Evolutionary conservation across 306 rosid species (phyloP).

Genomic region (Carpinus viminea): DNA sequence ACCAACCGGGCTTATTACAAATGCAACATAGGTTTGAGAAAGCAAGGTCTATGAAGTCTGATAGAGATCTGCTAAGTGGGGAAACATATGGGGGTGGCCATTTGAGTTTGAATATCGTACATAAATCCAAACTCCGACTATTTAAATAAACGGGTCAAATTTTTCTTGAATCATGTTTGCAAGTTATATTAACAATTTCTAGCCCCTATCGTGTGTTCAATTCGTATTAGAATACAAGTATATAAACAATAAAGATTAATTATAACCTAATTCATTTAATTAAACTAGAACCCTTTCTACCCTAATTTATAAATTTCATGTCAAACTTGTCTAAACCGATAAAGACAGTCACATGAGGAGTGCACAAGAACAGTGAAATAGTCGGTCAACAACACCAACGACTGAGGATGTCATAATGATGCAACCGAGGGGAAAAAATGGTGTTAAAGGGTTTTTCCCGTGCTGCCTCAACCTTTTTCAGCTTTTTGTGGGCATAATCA

Average conservation of each 20-base stretch:
- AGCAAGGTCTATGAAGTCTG: not conserved
- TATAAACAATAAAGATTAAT: no score
- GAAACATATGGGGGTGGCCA: not conserved
- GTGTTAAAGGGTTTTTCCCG: not conserved
- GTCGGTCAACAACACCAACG: conserved; percentile 8
- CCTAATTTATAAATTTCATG: no score
- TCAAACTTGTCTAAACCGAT: no score
- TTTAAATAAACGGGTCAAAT: no score
- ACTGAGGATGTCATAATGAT: not conserved
- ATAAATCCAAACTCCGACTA: no score
- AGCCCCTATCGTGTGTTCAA: no score
- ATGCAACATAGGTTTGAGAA: not conserved
- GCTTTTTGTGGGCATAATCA: conserved; percentile 23
- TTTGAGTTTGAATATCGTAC: no score
- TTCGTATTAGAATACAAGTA: no score
- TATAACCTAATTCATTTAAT: no score
- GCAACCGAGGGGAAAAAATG: not conserved
- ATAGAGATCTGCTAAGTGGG: not conserved
- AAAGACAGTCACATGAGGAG: not conserved
- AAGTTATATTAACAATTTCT: no score
- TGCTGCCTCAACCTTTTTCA: not conserved
- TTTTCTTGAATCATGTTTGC: no score
- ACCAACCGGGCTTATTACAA: not conserved
- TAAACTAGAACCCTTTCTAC: no score
- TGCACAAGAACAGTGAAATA: not conserved